These are phyloP conservation scores for Phlyctochytrium arcticum DNA, from an alignment of 192 early-diverging fungal species.

Conservation along the genomic window DNA sequence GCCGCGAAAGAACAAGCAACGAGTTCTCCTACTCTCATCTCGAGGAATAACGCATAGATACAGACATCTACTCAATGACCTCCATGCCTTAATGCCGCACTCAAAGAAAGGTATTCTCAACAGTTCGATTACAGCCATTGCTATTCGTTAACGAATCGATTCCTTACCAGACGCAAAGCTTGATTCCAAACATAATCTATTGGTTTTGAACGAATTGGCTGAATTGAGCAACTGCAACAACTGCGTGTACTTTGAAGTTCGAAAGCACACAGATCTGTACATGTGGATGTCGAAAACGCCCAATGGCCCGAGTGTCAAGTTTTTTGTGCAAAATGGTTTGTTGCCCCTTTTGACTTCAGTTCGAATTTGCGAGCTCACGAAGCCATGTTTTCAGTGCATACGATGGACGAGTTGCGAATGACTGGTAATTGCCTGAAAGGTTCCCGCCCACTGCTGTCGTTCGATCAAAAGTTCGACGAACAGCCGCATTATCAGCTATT, in stretches of 20 bases:
- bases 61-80: constrained; percentile 88
- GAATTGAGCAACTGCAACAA: constrained; percentile 99
- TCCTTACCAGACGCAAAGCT: constrained; percentile 80
- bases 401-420: constrained; percentile 98
- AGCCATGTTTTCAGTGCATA: constrained; percentile 80
- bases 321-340: constrained; percentile 88
- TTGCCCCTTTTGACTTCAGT: background rate
- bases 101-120: constrained; percentile 73
- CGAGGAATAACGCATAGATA: constrained; percentile 84
- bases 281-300: constrained; percentile 95
- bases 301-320: constrained; percentile 91
- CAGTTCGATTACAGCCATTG: background rate
- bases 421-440: constrained; percentile 98
- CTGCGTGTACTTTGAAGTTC: constrained; percentile 90
- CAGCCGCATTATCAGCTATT: constrained; percentile 78
- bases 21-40: constrained; percentile 83
- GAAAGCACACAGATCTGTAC: constrained; percentile 89
- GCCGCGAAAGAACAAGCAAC: constrained; percentile 73
- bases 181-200: constrained; percentile 85
- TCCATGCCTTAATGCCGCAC: constrained; percentile 84
- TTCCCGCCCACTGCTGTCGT: constrained; percentile 90
- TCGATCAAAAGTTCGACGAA: constrained; percentile 89
- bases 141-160: background rate
- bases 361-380: too few species aligned
- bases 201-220: constrained; percentile 88